Conservation (phyloP, 495 filamentous ascomycete species). For the Podospora sp. region DNA sequence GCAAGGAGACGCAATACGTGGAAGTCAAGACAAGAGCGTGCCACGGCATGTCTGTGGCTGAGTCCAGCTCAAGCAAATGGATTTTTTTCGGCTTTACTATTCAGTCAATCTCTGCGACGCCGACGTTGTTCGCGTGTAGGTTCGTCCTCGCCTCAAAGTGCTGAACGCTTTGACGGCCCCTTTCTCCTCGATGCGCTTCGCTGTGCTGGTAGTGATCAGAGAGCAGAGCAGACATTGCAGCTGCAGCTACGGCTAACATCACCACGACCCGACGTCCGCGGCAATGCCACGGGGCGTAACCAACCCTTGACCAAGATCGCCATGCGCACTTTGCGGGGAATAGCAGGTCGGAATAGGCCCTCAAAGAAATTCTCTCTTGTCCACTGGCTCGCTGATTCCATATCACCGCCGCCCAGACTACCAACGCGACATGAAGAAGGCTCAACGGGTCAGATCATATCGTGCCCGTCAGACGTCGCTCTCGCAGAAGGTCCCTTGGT, state of each 20-base stretch:
- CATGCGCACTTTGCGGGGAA: neutral
- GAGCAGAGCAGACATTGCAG: too few relatives aligned
- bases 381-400: neutral
- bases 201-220: too few relatives aligned
- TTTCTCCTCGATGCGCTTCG: too few relatives aligned
- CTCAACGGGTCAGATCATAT: neutral
- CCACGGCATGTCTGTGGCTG: neutral
- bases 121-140: too few relatives aligned
- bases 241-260: too few relatives aligned
- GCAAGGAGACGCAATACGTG: neutral
- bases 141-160: neutral
- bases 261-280: neutral
- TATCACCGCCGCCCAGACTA: neutral
- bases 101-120: neutral
- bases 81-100: neutral
- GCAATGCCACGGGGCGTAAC: neutral
- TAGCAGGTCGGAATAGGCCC: neutral
- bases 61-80: neutral
- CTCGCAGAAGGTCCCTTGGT: neutral
- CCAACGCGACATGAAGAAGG: neutral
- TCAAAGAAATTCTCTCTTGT: neutral
- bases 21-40: neutral
- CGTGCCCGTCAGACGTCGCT: neutral
- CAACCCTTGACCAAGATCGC: neutral
- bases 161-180: neutral